Evolutionary conservation across 108 stramenopile species (phyloP), one percentile per base, ranked within the genome.

Genomic region (Cyclotella sp.): DNA sequence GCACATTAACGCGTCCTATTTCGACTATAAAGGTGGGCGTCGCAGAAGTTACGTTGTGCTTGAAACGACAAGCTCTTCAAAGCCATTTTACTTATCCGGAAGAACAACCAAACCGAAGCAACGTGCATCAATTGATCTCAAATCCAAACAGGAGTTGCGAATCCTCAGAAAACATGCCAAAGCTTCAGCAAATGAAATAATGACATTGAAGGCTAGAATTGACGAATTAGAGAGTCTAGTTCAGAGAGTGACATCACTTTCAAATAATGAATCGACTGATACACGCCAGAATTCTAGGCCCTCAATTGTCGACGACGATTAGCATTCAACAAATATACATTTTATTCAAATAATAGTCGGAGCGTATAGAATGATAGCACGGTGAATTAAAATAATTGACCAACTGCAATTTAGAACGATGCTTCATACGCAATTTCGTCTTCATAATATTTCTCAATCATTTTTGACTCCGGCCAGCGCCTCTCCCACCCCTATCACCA

Each of bases 171-270:
- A 22, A 0, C 22, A 76, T 14, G 47, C 41, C 34, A 55, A 41
- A 22, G 30, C 18, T n/a, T 68, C 75, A 30, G 40, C 59, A 24
- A 60, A 8, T 14, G 75, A 76, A 68, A 59, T 76, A 21, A 58
- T 68, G 42, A 12, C 65, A n/a, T 51, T 76, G 64, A 67, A 68
- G 45, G 75, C 43, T 19, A 76, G 59, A 22, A 60, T 76, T 29
- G 6, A 11, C 19, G 66, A 68, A 39, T 34, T 76, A 9, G 74
- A 75, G 30, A 44, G 21, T 45, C 14, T 64, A 6, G 24, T 64
- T 12, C 43, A 26, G 63, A 64, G 14, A 64, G 49, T 19, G 8
- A 26, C 45, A 22, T 45, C 63, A 4, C 12, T 61, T 12, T 1
- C 24, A 29, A 59, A 29, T 29, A 59, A 59, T 29, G 24, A 61